These are phyloP conservation scores for Phytophthora nicotianae DNA, from an alignment of 352 stramenopile species.

Conservation along the genomic window DNA sequence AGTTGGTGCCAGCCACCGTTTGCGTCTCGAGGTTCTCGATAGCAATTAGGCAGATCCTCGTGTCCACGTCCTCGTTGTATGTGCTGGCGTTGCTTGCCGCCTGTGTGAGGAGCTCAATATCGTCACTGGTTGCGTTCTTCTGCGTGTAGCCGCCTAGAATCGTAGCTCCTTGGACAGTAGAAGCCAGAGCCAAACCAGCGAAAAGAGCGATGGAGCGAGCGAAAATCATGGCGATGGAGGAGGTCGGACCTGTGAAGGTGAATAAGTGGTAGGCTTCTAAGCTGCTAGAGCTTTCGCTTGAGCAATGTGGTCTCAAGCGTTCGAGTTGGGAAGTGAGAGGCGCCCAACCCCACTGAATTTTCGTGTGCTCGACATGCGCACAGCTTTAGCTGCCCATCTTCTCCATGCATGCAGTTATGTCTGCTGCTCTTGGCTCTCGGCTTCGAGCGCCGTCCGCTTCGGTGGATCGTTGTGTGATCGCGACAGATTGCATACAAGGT, in stretches of 20 bases:
- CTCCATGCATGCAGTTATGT: conserved; percentile 26
- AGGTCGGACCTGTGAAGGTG: conserved; percentile 13
- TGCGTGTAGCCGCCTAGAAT: conserved; percentile 34
- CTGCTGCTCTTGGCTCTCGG: conserved; percentile 9
- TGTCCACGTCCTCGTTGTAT: conserved; percentile 39
- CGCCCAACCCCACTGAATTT: conserved; percentile 11
- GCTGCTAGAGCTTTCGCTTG: conserved; percentile 19
- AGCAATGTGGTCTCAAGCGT: conserved; percentile 3
- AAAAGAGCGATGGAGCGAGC: conserved; percentile 23
- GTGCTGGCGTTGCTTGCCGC: conserved; percentile 34
- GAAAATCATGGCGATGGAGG: conserved; percentile 25
- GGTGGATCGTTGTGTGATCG: conserved; percentile 8
- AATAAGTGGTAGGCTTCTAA: conserved; percentile 5
- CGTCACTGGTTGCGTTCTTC: conserved; percentile 28
- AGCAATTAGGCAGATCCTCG: conserved; percentile 44
- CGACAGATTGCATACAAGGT: not conserved
- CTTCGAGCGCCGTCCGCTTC: conserved; percentile 1
- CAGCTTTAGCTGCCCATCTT: conserved; percentile 23
- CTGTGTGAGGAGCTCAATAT: conserved; percentile 42
- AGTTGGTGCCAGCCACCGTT: conserved; percentile 62
- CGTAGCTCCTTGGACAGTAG: conserved; percentile 16
- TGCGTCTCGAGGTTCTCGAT: conserved; percentile 46
- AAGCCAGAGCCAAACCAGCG: conserved; percentile 21
- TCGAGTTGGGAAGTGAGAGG: conserved; percentile 18
- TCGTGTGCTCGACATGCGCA: conserved; percentile 17